A percentile compares a stretch with the other conserved stretches of the same genome.
Conservation (phyloP, 352 stramenopile species). For the Blastocystis sp. region DNA sequence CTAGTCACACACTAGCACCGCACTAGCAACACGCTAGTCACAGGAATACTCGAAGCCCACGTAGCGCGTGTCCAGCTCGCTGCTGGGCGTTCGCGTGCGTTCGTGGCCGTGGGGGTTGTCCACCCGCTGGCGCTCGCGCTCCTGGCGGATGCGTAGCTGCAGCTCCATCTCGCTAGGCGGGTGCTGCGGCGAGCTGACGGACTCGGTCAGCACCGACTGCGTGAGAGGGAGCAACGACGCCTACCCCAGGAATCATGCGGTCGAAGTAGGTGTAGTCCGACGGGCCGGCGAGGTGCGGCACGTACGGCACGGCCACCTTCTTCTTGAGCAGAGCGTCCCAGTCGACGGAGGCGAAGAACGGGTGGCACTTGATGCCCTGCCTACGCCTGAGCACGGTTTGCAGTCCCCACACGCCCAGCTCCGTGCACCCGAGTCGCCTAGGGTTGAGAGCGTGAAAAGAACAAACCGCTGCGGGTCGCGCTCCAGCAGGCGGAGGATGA, state of each 20-base stretch:
- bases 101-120: conserved; percentile 41
- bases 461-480: conserved; percentile 77
- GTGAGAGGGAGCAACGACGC: background rate
- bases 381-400: background rate
- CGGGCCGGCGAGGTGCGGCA: conserved; percentile 42
- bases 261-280: conserved; percentile 71
- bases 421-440: conserved; percentile 69
- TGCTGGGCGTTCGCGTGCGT: conserved; percentile 34
- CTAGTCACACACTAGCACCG: background rate
- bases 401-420: conserved; percentile 27
- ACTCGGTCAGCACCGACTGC: conserved; percentile 30
- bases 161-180: conserved; percentile 60
- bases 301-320: conserved; percentile 69
- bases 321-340: conserved; percentile 78
- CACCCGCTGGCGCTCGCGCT: conserved; percentile 27
- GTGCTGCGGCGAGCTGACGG: conserved; percentile 36
- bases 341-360: conserved; percentile 80
- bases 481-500: conserved; percentile 79
- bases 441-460: background rate
- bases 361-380: conserved; percentile 76
- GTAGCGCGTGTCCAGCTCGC: conserved; percentile 62
- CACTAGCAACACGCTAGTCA: background rate
- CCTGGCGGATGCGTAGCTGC: conserved; percentile 52
- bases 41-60: conserved; percentile 54
- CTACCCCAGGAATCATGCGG: conserved; percentile 49